These are phyloP conservation scores for Jackrogersella multiformis DNA, from an alignment of 495 filamentous ascomycete genomes.

Conservation along the genomic window DNA sequence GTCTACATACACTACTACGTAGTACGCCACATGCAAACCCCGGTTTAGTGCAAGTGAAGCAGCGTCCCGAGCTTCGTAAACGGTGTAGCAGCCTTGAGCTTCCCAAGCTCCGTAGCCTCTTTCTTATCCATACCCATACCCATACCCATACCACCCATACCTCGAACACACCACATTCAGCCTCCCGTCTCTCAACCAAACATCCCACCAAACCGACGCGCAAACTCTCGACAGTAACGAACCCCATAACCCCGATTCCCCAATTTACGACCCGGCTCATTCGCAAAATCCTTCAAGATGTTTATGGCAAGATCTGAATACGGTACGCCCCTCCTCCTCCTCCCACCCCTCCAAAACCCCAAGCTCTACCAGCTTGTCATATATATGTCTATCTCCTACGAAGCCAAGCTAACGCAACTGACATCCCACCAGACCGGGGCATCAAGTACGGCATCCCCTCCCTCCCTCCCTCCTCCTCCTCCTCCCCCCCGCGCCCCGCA, in stretches of 20 bases:
- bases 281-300: conserved; percentile 71
- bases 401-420: conserved; percentile 47
- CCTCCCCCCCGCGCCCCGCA: conserved; percentile 20
- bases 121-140: too few relatives aligned
- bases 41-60: conserved; percentile 31
- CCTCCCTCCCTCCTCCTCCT: conserved; percentile 5
- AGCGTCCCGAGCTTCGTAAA: conserved; percentile 44
- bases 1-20: not conserved
- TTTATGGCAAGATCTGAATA: conserved; percentile 99
- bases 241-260: too few relatives aligned
- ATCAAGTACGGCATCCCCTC: conserved; percentile 80
- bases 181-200: conserved; percentile 10
- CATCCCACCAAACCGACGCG: conserved; percentile 17
- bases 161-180: conserved; percentile 18
- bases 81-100: conserved; percentile 49
- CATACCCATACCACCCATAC: conserved; percentile 2
- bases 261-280: not conserved
- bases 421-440: conserved; percentile 81
- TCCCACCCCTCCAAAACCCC: too few relatives aligned
- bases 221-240: conserved; percentile 30
- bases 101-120: conserved; percentile 36
- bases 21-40: not conserved
- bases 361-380: conserved; percentile 23
- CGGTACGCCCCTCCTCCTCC: conserved; percentile 62
- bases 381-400: not conserved